These are phyloP conservation scores for Coniochaeta sp. DNA, from an alignment of 2,329 filamentous ascomycete species.

Conservation along the genomic window DNA sequence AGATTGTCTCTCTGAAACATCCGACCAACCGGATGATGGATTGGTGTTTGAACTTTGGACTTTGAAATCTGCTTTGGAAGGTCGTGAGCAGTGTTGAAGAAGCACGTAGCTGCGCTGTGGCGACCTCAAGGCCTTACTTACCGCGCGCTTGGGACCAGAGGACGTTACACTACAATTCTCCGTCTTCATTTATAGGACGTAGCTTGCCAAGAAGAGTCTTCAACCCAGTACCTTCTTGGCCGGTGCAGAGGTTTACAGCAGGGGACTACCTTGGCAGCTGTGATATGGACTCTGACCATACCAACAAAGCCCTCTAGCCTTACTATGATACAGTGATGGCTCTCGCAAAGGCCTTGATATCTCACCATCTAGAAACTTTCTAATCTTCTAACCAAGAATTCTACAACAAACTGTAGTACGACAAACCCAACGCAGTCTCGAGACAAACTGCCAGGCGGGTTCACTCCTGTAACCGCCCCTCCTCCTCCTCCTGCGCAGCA, in stretches of 20 bases:
- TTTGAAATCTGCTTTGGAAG: not conserved
- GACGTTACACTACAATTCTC: not conserved
- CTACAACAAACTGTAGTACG: not conserved
- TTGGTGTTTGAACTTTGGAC: too few relatives aligned
- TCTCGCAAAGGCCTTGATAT: too few relatives aligned
- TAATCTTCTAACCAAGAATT: not conserved
- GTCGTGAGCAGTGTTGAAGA: not conserved
- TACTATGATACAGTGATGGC: too few relatives aligned
- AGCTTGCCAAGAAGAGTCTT: not conserved
- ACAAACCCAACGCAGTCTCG: not conserved
- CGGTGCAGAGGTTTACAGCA: not conserved
- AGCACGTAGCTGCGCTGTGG: not conserved
- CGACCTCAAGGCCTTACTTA: not conserved
- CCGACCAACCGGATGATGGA: not conserved
- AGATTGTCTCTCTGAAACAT: not conserved
- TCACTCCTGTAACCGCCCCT: not conserved
- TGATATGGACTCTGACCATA: too few relatives aligned
- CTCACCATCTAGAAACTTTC: not conserved
- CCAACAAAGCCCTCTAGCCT: too few relatives aligned
- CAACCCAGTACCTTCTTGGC: not conserved
- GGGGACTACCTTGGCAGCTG: not conserved
- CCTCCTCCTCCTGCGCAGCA: not conserved
- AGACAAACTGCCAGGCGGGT: not conserved
- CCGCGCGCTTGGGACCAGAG: not conserved
- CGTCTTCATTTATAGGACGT: not conserved